Base-by-base conservation (phyloP, 805 yeast species). In the Metschnikowia reukaufii region DNA sequence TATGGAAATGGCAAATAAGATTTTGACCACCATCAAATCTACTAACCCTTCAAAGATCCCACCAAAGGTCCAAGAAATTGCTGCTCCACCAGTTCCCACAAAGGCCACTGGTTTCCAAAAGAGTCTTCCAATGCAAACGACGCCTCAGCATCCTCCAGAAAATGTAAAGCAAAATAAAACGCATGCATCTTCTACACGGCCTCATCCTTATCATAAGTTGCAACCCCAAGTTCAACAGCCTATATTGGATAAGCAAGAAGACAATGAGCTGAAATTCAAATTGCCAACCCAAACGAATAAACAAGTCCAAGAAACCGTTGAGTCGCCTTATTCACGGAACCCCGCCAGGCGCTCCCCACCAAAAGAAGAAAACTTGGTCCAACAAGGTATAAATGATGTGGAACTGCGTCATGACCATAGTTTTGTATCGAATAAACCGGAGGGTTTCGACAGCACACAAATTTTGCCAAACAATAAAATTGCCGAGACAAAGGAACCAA, bases 1-100 rank as follows among this genome's bases (percentile, higher is more conserved):
- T 2, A 89, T 94, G 91, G 97, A 89, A 61, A 88, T 86, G 79
- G 98, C 97, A 3, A 90, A 89, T 61, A 86, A 86, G 65, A 89
- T 94, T 52, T 69, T 94, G 48, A 80, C 79, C 47, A 88, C 97
- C 8, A 90, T 92, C 61, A 85, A 86, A 62, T 79, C 84, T 35
- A 83, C 97, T 2, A 67, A 66, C 45, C 48, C 55, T 12, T 15
- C 45, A 7, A 46, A 42, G 35, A 8, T 41, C 13, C 37, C 4
- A n/a, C 3, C 32, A 6, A 45, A 30, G 25, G 29, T 27, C 4
- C 41, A 36, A 4, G 48, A 39, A n/a, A 46, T 42, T n/a, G 10
- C 23, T 16, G 39, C 44, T 1, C 43, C 48, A 1, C 37, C 34
- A 7, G 45, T 36, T 8, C 48, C 50, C 3, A 43, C 50, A 3